These are phyloP conservation scores for Trichocladium uniseriatum DNA, from an alignment of 495 filamentous ascomycete genomes.

Conservation along the genomic window DNA sequence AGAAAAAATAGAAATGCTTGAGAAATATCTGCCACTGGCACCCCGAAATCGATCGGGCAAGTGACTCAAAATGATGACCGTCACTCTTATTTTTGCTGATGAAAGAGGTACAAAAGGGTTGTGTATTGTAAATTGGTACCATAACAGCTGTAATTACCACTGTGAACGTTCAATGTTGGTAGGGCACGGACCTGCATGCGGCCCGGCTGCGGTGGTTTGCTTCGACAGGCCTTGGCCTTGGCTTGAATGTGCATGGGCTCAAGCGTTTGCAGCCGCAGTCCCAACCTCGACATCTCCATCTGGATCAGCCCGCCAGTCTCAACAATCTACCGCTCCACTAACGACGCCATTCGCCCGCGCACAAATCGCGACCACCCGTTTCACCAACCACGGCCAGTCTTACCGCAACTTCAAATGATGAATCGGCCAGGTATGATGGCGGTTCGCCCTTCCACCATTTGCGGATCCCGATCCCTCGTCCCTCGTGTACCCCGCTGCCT, in stretches of 20 bases:
- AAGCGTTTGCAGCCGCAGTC: constrained; percentile 7
- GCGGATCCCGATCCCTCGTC: constrained; percentile 14
- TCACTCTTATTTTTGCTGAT: too few relatives aligned
- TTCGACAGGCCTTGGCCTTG: not conserved
- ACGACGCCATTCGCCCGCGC: not conserved
- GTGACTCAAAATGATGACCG: too few relatives aligned
- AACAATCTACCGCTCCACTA: not conserved
- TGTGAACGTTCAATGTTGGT: not conserved
- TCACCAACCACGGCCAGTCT: not conserved
- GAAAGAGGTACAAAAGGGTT: too few relatives aligned
- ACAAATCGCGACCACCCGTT: not conserved
- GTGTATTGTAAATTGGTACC: too few relatives aligned
- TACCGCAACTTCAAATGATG: constrained; percentile 29
- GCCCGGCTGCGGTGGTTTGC: not conserved
- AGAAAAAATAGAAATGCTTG: not conserved
- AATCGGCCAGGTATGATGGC: constrained; percentile 48
- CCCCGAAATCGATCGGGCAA: too few relatives aligned
- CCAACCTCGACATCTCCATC: constrained; percentile 6
- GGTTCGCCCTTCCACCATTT: constrained; percentile 19
- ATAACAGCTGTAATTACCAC: not conserved
- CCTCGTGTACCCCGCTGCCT: constrained; percentile 27
- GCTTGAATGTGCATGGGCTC: constrained; percentile 2
- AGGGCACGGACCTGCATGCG: not conserved
- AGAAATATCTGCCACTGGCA: too few relatives aligned
- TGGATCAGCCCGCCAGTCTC: constrained; percentile 3